Percentiles rank a stretch among this genome's conserved stretches.
These are phyloP conservation scores for Platismatia glauca DNA, from an alignment of 495 filamentous ascomycete species.

Conservation along the genomic window DNA sequence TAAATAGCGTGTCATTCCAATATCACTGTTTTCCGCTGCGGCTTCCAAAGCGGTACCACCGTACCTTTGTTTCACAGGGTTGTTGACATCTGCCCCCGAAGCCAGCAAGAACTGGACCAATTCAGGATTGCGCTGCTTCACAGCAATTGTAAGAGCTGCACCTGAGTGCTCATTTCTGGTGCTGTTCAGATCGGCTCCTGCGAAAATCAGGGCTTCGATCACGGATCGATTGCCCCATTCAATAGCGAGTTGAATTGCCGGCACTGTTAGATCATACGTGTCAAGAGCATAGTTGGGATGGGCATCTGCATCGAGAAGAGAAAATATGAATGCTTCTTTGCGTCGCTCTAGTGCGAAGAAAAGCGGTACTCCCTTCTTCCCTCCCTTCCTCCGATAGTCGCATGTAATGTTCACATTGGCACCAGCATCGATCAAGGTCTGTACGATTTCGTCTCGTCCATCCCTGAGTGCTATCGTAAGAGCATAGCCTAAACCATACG, in stretches of 20 bases:
- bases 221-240: not conserved
- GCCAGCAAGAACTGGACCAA: constrained; percentile 13
- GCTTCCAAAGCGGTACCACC: not conserved
- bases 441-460: not conserved
- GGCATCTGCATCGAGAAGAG: not conserved
- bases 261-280: too few species aligned
- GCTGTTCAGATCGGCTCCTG: not conserved
- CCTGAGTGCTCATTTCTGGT: too few species aligned
- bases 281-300: not conserved
- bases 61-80: not conserved
- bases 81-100: constrained; percentile 4
- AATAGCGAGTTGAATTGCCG: not conserved
- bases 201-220: not conserved
- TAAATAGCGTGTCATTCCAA: not conserved
- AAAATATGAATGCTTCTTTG: not conserved
- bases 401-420: not conserved
- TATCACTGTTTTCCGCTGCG: not conserved
- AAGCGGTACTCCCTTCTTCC: not conserved
- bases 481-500: not conserved
- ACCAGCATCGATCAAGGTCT: not conserved
- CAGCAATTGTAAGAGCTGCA: not conserved
- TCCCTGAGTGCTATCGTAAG: not conserved
- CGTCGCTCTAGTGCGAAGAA: not conserved
- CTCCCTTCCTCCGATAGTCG: too few species aligned
- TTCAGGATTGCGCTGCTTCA: not conserved